phyloP scores from a whole-genome alignment of 139 green algal species.

The Picochlorum sp. region DNA sequence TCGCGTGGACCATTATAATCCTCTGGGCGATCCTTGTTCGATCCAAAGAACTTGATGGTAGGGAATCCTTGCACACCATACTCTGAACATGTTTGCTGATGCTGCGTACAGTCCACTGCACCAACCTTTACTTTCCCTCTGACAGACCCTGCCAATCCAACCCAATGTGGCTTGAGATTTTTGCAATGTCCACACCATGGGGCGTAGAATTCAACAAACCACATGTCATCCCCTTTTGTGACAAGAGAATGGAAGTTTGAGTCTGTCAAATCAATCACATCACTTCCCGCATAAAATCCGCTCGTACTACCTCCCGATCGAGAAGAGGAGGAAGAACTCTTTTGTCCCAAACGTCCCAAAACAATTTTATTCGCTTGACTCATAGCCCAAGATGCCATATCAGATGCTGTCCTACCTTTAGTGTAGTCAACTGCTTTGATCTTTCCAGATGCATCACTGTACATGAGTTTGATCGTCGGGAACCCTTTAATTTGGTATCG shows the following conservation, averaged over 20 bases:
- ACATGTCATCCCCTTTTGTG: conserved; percentile 53
- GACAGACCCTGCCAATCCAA: conserved; percentile 46
- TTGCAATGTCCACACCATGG: conserved; percentile 80
- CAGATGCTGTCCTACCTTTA: conserved; percentile 59
- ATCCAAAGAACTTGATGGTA: conserved; percentile 83
- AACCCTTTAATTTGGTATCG: conserved; percentile 65
- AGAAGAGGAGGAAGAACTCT: conserved; percentile 17
- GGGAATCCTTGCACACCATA: conserved; percentile 73
- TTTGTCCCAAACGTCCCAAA: conserved; percentile 34
- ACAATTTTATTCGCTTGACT: conserved; percentile 51
- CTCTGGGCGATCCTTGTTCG: conserved; percentile 58
- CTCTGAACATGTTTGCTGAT: conserved; percentile 50
- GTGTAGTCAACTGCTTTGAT: conserved; percentile 61
- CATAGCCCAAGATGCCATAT: conserved; percentile 66
- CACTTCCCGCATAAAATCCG: conserved; percentile 46
- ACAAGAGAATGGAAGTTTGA: conserved; percentile 71
- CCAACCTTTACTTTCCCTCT: conserved; percentile 71
- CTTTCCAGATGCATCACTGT: conserved; percentile 32
- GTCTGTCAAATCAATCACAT: conserved; percentile 62
- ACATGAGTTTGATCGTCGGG: conserved; percentile 72
- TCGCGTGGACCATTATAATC: conserved; percentile 74
- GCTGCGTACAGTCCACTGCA: conserved; percentile 75
- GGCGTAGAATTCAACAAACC: conserved; percentile 72
- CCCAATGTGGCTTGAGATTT: conserved; percentile 69
- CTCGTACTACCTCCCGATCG: conserved; percentile 12